Evolutionary conservation across 164 flowering plant genomes (phyloP), one percentile per base, ranked within the genome.

Genomic region (Berberis thunbergii): DNA sequence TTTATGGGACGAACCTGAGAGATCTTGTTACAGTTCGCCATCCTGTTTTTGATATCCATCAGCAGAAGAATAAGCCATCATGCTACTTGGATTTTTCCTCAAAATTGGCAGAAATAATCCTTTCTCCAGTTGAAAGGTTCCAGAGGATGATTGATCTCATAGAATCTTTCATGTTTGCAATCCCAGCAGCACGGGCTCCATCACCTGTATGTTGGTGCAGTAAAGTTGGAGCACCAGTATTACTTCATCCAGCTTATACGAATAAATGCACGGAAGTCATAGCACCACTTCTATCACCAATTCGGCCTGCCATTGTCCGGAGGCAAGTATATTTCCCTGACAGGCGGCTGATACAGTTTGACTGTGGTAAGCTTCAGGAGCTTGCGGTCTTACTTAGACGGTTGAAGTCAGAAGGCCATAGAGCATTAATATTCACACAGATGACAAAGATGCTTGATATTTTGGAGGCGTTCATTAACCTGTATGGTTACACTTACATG

Each of bases 401-500:
- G 66, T 70, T 95, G 67, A 95, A 86, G 73, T 86, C 89, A 50
- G 99, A 87, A 78, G 99, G 99, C 74, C 99, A 95, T 69, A 77
- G 99, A 57, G 99, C 97, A 54, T 75, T 95, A 45, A 95, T 95
- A 72, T 95, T 95, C 68, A 95, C 99, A 8, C 99, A 95, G 60
- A 95, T 95, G 99, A 95, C 99, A 48, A 95, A 91, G 76, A 87
- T 95, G 99, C 99, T 95, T 71, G 99, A 95, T 72, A 69, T 91
- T 11, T 80, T 94, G 78, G 99, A 94, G 82, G 90, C 94, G 46
- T 94, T 94, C 75, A 94, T 94, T 44, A 94, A 77, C 74, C 72
- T 94, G 73, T 94, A 94, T 78, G 99, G 97, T 56, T 94, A 94
- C 63, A 94, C 99, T 45, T 94, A 94, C 69, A 87, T 94, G 99